phyloP scores from a whole-genome alignment of 2,329 filamentous ascomycete species.

The Sclerotinia nivalis region DNA sequence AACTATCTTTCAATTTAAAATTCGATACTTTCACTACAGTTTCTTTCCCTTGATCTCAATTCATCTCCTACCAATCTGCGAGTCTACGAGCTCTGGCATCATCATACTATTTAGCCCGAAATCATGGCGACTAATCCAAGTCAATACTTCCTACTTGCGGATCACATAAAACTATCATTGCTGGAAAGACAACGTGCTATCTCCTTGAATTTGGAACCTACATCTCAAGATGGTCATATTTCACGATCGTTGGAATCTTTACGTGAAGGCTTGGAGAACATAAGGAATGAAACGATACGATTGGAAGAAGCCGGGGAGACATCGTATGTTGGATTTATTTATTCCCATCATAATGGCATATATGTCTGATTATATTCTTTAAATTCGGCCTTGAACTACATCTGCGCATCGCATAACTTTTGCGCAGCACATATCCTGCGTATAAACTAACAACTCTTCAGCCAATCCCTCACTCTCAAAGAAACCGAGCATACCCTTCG shows the following conservation, averaged over 20 bases:
- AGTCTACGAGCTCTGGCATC: slow-evolving; percentile 2
- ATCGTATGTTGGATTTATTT: slow-evolving; percentile 48
- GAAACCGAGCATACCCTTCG: slow-evolving; percentile 69
- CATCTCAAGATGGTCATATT: slow-evolving; percentile 82
- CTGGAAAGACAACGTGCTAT: slow-evolving; percentile 87
- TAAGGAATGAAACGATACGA: slow-evolving; percentile 64
- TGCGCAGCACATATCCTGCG: slow-evolving; percentile 1
- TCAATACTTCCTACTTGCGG: slow-evolving; percentile 88
- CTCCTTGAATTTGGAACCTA: slow-evolving; percentile 70
- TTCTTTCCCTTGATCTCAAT: not conserved
- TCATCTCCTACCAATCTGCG: not conserved
- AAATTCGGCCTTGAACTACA: not conserved
- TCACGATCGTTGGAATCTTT: slow-evolving; percentile 86
- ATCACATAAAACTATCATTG: slow-evolving; percentile 95
- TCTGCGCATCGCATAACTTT: slow-evolving; percentile 8
- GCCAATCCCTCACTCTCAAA: slow-evolving; percentile 51
- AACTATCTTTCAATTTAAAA: not conserved
- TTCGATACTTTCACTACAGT: not conserved
- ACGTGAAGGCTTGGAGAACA: slow-evolving; percentile 71
- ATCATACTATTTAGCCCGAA: slow-evolving; percentile 11
- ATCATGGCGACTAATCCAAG: slow-evolving; percentile 57
- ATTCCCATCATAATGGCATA: not conserved
- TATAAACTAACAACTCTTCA: slow-evolving; percentile 26
- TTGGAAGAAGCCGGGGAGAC: slow-evolving; percentile 65
- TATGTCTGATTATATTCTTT: not conserved